Percentiles rank a stretch among this genome's conserved stretches.
Conservation (phyloP, 1,139 yeast species). For the Petasospora rhodanensis region DNA sequence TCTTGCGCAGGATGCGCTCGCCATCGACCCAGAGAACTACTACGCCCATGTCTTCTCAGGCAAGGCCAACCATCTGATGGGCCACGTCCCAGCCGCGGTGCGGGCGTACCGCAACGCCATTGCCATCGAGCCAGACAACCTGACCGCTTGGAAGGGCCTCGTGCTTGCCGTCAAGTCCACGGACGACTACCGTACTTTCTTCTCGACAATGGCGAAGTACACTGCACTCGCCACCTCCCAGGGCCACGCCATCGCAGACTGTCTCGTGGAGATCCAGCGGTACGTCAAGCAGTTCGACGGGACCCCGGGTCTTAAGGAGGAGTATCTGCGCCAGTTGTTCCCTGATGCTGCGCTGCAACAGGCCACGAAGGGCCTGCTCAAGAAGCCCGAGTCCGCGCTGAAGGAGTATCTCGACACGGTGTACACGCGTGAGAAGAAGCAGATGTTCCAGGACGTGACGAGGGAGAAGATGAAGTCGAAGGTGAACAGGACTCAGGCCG, state of each 20-base stretch:
- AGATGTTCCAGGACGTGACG: conserved; percentile 33
- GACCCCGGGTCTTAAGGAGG: conserved; percentile 35
- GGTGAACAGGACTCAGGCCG: conserved; percentile 35
- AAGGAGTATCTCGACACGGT: conserved; percentile 44
- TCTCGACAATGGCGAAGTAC: conserved; percentile 41
- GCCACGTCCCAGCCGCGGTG: conserved; percentile 41
- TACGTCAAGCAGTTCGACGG: conserved; percentile 33
- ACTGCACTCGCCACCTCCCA: conserved; percentile 34
- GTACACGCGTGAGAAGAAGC: conserved; percentile 39
- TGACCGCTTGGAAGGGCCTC: conserved; percentile 82
- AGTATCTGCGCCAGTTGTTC: conserved; percentile 47
- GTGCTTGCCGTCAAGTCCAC: conserved; percentile 36
- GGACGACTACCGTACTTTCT: conserved; percentile 43
- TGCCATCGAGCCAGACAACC: conserved; percentile 46
- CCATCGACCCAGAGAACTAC: conserved; percentile 52
- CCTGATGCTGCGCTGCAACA: conserved; percentile 66
- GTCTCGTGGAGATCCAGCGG: conserved; percentile 41
- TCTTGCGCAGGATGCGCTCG: conserved; percentile 46
- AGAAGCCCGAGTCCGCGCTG: conserved; percentile 48
- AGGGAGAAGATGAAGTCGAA: conserved; percentile 43
- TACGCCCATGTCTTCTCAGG: conserved; percentile 57
- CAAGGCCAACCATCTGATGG: conserved; percentile 29
- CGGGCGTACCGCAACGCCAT: conserved; percentile 54
- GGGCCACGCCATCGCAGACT: conserved; percentile 43
- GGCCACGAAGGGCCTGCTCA: conserved; percentile 44